These are phyloP conservation scores for Fusarium succisae DNA, from an alignment of 2,329 filamentous ascomycete species.

Conservation along the genomic window DNA sequence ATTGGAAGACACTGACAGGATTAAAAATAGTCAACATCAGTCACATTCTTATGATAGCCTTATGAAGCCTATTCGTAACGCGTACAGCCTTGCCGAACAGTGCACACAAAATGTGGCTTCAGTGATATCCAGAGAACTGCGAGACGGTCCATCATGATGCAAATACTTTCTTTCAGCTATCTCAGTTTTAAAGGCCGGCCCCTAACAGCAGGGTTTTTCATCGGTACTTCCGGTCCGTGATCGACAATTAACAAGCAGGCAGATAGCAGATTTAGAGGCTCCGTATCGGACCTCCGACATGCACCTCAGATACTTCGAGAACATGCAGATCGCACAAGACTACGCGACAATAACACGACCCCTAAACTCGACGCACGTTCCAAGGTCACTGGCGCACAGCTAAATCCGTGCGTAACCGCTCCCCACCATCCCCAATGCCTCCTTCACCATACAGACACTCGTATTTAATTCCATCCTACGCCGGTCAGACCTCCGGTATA, in stretches of 20 bases:
- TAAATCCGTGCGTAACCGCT: background rate
- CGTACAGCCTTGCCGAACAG: accelerated
- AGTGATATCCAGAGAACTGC: too few species aligned
- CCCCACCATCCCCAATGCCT: background rate
- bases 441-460: background rate
- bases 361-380: background rate
- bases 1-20: accelerated
- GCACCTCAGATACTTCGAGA: background rate
- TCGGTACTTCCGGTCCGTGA: background rate
- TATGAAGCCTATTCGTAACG: too few species aligned
- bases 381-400: background rate
- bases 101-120: too few species aligned
- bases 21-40: too few species aligned
- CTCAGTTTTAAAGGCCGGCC: too few species aligned
- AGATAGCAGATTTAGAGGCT: background rate
- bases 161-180: background rate
- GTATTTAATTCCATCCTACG: background rate
- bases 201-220: background rate
- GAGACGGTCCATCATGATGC: accelerated
- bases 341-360: background rate
- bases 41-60: accelerated
- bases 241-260: background rate
- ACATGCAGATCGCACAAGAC: background rate
- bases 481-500: background rate
- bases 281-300: background rate